Conservation (phyloP, 345 rosid species). For the Punica granatum region DNA sequence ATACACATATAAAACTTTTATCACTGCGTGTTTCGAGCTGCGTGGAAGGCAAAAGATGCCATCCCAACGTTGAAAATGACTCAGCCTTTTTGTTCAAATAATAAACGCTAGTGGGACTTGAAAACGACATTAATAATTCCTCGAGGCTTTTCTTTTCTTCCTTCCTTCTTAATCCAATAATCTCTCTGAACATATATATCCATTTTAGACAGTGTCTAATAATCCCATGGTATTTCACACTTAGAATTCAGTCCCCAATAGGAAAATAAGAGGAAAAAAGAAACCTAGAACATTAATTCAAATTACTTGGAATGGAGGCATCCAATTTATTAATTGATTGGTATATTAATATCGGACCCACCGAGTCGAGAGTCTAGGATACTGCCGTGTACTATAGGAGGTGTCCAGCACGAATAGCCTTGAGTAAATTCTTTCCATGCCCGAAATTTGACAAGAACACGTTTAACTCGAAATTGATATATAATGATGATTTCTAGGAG, state of each 20-base stretch:
- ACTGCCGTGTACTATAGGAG: not conserved
- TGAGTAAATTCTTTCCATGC: no score
- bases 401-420: not conserved
- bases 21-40: slow-evolving; percentile 49
- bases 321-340: not conserved
- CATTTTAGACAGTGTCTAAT: not conserved
- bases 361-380: not conserved
- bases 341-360: not conserved
- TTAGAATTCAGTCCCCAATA: not conserved
- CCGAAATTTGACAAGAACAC: no score
- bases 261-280: not conserved
- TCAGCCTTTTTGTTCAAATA: slow-evolving; percentile 13
- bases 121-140: slow-evolving; percentile 5
- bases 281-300: not conserved
- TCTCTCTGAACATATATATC: not conserved
- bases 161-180: not conserved
- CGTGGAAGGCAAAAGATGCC: slow-evolving; percentile 61
- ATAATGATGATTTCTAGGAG: no score
- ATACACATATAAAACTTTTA: slow-evolving; percentile 14
- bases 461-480: no score
- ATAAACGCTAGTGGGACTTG: not conserved
- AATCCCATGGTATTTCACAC: not conserved
- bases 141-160: not conserved
- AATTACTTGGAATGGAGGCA: not conserved
- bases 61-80: slow-evolving; percentile 37